Percentiles rank a stretch among this genome's conserved stretches.
Evolutionary conservation across 495 filamentous ascomycete genomes (phyloP).

Genomic region (Neurospora hispaniola): DNA sequence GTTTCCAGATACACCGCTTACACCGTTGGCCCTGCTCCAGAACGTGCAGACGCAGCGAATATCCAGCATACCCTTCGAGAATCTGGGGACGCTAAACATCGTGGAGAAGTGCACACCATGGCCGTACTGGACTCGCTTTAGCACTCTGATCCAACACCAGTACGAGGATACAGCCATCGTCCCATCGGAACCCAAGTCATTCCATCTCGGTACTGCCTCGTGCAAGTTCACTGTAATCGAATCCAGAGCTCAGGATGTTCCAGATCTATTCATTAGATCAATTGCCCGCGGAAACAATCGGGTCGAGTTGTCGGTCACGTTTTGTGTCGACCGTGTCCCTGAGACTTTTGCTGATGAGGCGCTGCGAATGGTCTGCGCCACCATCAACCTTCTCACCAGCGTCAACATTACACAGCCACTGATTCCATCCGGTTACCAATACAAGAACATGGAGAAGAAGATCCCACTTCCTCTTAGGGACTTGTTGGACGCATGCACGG

Average conservation of each 20-base stretch:
- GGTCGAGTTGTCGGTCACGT: slow-evolving; percentile 30
- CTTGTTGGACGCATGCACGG: slow-evolving; percentile 5
- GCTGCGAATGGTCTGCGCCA: slow-evolving; percentile 31
- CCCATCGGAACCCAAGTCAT: slow-evolving; percentile 22
- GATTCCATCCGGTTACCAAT: slow-evolving; percentile 25
- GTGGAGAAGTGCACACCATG: slow-evolving; percentile 37
- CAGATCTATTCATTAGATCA: slow-evolving; percentile 33
- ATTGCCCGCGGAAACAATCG: slow-evolving; percentile 18
- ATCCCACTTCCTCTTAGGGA: slow-evolving; percentile 25
- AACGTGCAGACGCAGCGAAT: slow-evolving; percentile 31
- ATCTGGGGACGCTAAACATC: slow-evolving; percentile 30
- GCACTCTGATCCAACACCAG: slow-evolving; percentile 33
- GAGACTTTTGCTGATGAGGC: slow-evolving; percentile 30
- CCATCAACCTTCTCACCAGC: slow-evolving; percentile 30
- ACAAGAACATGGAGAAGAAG: slow-evolving; percentile 21
- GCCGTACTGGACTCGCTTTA: slow-evolving; percentile 41
- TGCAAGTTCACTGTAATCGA: slow-evolving; percentile 31
- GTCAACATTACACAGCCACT: slow-evolving; percentile 31
- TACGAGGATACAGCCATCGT: slow-evolving; percentile 25
- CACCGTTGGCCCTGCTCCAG: slow-evolving; percentile 31
- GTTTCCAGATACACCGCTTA: slow-evolving; percentile 29
- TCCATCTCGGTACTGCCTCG: slow-evolving; percentile 28
- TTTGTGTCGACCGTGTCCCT: slow-evolving; percentile 30
- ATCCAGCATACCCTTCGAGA: slow-evolving; percentile 31
- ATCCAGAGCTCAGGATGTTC: slow-evolving; percentile 26